Evolutionary conservation across 1,284 basidiomycete species (phyloP).

Genomic region (Apiotrichum gamsii): DNA sequence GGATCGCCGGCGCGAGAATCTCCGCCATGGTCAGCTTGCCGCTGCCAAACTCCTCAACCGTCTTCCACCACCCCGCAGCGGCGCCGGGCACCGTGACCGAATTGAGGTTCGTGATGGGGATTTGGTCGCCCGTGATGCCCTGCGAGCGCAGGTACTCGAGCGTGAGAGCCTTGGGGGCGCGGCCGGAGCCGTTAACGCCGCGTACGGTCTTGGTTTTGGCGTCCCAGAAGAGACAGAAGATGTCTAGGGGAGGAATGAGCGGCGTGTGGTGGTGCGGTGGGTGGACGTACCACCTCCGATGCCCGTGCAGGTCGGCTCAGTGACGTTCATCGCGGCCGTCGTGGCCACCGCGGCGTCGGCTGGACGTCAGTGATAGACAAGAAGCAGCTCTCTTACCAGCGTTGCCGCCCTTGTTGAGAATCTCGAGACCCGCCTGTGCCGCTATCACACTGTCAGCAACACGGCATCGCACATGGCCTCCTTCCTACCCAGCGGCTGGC

Average conservation of each 20-base stretch:
- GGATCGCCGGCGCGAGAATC: slow-evolving; percentile 80
- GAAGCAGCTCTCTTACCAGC: slow-evolving; percentile 50
- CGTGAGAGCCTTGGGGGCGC: slow-evolving; percentile 69
- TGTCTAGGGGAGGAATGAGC: slow-evolving; percentile 55
- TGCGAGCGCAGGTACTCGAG: slow-evolving; percentile 65
- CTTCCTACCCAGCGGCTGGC: slow-evolving; percentile 64
- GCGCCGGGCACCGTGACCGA: slow-evolving; percentile 90
- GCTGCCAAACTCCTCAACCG: slow-evolving; percentile 72
- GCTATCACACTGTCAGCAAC: slow-evolving; percentile 44
- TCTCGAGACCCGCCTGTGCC: slow-evolving; percentile 74
- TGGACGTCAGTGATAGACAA: slow-evolving; percentile 19
- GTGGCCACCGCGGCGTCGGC: slow-evolving; percentile 71
- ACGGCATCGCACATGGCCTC: neutral
- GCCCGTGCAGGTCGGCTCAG: slow-evolving; percentile 56
- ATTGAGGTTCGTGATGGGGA: slow-evolving; percentile 71
- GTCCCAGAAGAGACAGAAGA: slow-evolving; percentile 88
- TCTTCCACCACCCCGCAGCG: slow-evolving; percentile 88
- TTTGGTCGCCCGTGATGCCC: slow-evolving; percentile 61
- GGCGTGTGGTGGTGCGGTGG: neutral
- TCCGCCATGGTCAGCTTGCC: slow-evolving; percentile 71
- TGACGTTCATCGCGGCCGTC: slow-evolving; percentile 79
- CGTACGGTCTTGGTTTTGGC: slow-evolving; percentile 69
- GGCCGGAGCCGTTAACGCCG: slow-evolving; percentile 57
- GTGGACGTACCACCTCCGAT: slow-evolving; percentile 48
- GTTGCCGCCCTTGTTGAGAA: slow-evolving; percentile 78